phyloP scores from a whole-genome alignment of 352 stramenopile genomes.

The Phytopythium vexans region DNA sequence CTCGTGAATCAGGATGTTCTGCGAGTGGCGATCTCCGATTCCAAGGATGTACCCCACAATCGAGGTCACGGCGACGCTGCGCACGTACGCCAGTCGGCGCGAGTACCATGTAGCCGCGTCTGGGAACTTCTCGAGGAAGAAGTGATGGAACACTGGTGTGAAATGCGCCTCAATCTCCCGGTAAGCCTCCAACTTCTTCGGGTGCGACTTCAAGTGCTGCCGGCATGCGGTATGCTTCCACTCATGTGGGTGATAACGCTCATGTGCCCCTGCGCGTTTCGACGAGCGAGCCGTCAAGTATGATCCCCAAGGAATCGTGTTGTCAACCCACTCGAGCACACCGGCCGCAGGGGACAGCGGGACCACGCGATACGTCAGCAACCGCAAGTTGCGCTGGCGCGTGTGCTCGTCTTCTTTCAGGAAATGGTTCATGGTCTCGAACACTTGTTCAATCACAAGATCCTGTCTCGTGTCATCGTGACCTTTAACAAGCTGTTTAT shows the following conservation, averaged over 20 bases:
- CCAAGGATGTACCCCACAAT: constrained; percentile 96
- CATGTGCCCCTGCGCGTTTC: constrained; percentile 81
- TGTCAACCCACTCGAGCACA: constrained; percentile 98
- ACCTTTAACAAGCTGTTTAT: constrained; percentile 97
- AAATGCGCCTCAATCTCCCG: constrained; percentile 92
- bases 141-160: constrained; percentile 97
- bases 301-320: constrained; percentile 93
- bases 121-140: constrained; percentile 97
- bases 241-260: constrained; percentile 94
- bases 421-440: constrained; percentile 89
- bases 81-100: constrained; percentile 93
- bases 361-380: constrained; percentile 97
- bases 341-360: constrained; percentile 89
- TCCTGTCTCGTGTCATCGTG: constrained; percentile 88
- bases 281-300: constrained; percentile 77
- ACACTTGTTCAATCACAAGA: constrained; percentile 89
- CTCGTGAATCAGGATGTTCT: constrained; percentile 99
- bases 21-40: constrained; percentile 98
- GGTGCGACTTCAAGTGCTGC: constrained; percentile 64
- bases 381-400: constrained; percentile 62
- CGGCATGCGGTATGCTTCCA: constrained; percentile 88
- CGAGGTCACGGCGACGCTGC: constrained; percentile 95
- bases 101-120: constrained; percentile 93
- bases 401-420: constrained; percentile 65
- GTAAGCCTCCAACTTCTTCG: constrained; percentile 83